Percentiles rank a stretch among this genome's conserved stretches.
These are phyloP conservation scores for Saccharomyces hybrid DNA, from an alignment of 1,139 yeast genomes.

Conservation along the genomic window DNA sequence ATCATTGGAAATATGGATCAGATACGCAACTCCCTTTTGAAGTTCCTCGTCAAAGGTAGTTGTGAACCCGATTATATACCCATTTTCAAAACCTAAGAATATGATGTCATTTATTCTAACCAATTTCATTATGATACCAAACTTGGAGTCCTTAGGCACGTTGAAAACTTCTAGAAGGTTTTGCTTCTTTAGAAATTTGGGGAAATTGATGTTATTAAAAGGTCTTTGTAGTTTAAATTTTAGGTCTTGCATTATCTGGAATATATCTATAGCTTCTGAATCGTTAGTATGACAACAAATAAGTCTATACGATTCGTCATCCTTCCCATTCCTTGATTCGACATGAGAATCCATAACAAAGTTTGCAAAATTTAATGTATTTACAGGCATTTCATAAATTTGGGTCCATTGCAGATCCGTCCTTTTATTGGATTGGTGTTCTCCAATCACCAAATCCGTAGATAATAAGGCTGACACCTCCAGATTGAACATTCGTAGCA, in stretches of 20 bases:
- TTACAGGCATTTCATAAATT: slow-evolving; percentile 27
- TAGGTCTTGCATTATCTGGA: slow-evolving; percentile 5
- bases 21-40: slow-evolving; percentile 8
- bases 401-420: slow-evolving; percentile 4
- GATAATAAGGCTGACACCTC: neutral
- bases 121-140: slow-evolving; percentile 29
- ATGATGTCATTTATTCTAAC: slow-evolving; percentile 9
- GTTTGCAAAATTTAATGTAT: slow-evolving; percentile 30
- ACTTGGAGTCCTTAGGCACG: slow-evolving; percentile 13
- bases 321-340: slow-evolving; percentile 4
- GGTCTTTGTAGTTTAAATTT: slow-evolving; percentile 8
- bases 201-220: slow-evolving; percentile 17
- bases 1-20: slow-evolving; percentile 20
- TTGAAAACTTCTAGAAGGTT: slow-evolving; percentile 1
- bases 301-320: slow-evolving; percentile 13
- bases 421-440: neutral
- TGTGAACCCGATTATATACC: slow-evolving; percentile 23
- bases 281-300: slow-evolving; percentile 28
- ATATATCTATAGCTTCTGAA: slow-evolving; percentile 27
- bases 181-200: neutral
- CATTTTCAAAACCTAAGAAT: slow-evolving; percentile 28
- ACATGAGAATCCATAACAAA: slow-evolving; percentile 10
- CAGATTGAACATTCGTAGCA: slow-evolving; percentile 19
- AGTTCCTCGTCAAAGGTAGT: neutral
- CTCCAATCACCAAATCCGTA: neutral